Evolutionary conservation across 306 rosid genomes (phyloP).

Genomic region (Malus asiatica): DNA sequence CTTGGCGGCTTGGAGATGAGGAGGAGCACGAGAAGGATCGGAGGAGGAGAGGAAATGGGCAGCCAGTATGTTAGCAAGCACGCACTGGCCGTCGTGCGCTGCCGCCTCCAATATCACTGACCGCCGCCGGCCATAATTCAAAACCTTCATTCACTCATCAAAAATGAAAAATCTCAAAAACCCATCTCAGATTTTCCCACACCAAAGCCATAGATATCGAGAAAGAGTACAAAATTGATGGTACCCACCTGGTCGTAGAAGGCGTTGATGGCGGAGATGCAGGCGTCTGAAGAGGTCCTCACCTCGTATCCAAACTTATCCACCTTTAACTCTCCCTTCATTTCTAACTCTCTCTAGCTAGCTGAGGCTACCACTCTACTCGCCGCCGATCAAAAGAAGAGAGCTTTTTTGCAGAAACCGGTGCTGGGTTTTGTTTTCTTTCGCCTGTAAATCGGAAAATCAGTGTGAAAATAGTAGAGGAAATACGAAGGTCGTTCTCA

Average conservation of each 20-base stretch:
- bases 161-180: constrained; percentile 9
- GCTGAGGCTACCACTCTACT: neutral
- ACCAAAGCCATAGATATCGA: neutral
- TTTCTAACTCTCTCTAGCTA: neutral
- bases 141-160: constrained; percentile 36
- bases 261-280: constrained; percentile 66
- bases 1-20: constrained; percentile 50
- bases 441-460: neutral
- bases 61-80: constrained; percentile 72
- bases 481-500: neutral
- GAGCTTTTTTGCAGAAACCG: neutral
- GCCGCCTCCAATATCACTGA: constrained; percentile 70
- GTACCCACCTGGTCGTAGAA: constrained; percentile 58
- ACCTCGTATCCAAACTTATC: constrained; percentile 68
- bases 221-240: neutral
- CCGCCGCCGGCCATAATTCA: constrained; percentile 63
- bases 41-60: constrained; percentile 47
- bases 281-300: constrained; percentile 56
- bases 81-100: constrained; percentile 54
- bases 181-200: constrained; percentile 19
- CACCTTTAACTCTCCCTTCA: constrained; percentile 42
- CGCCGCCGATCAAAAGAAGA: neutral
- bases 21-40: constrained; percentile 41
- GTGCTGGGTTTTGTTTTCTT: neutral
- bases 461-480: neutral